These are phyloP conservation scores for Magnusiomyces magnusii DNA, from an alignment of 1,139 yeast species.

Conservation along the genomic window DNA sequence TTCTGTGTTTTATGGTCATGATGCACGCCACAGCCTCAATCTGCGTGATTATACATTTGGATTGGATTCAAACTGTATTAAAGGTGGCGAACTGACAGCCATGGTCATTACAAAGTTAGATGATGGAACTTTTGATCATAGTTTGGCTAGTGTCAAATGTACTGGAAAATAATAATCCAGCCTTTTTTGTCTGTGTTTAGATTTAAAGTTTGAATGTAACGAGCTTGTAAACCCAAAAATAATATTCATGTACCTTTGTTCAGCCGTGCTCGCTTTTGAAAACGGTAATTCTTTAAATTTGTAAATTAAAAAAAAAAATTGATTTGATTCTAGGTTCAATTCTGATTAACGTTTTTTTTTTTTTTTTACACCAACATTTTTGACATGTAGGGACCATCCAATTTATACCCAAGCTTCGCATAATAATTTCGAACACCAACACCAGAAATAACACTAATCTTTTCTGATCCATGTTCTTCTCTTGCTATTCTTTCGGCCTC, in stretches of 20 bases:
- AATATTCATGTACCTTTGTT: no score
- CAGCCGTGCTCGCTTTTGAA: no score
- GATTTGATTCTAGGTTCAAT: no score
- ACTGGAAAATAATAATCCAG: neutral
- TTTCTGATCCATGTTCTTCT: slow-evolving; percentile 89
- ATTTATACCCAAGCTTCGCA: slow-evolving; percentile 78
- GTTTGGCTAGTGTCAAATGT: slow-evolving; percentile 31
- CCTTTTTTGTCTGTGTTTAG: neutral
- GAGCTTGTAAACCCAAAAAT: no score
- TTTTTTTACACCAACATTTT: slow-evolving; percentile 39
- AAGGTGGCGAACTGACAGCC: slow-evolving; percentile 66
- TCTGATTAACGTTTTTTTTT: no score
- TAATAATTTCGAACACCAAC: slow-evolving; percentile 97
- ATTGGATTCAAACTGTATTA: slow-evolving; percentile 73
- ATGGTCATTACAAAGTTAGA: slow-evolving; percentile 39
- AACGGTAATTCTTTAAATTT: no score
- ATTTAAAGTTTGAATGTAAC: no score
- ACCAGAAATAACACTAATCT: slow-evolving; percentile 92
- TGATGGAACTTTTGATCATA: slow-evolving; percentile 28
- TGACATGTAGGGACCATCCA: slow-evolving; percentile 98
- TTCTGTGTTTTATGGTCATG: slow-evolving; percentile 85
- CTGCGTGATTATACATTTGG: slow-evolving; percentile 64
- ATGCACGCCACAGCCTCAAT: slow-evolving; percentile 70
- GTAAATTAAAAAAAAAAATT: no score
- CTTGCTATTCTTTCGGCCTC: slow-evolving; percentile 95